Conservation (phyloP, 2,329 filamentous ascomycete species). For the Ophidiomyces ophidiicola region DNA sequence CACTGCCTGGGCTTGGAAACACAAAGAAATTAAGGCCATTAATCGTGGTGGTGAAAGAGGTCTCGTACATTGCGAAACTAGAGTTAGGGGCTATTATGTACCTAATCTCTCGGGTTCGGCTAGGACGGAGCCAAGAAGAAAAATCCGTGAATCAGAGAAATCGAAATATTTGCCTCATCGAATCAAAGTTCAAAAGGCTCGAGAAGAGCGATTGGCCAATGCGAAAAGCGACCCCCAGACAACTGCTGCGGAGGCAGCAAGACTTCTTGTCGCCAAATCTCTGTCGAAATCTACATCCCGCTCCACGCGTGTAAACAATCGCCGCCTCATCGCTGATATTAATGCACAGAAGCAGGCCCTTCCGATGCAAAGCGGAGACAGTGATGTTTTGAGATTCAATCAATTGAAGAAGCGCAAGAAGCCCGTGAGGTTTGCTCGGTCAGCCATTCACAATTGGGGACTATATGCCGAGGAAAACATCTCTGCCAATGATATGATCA, state of each 20-base stretch:
- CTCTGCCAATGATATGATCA: slow-evolving; percentile 96
- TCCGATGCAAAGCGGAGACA: slow-evolving; percentile 59
- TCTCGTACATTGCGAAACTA: slow-evolving; percentile 40
- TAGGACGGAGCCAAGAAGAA: slow-evolving; percentile 84
- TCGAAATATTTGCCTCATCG: slow-evolving; percentile 96
- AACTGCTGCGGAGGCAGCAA: slow-evolving; percentile 57
- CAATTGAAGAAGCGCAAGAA: slow-evolving; percentile 99
- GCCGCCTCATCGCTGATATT: slow-evolving; percentile 84
- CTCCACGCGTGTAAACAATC: slow-evolving; percentile 89
- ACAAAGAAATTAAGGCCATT: slow-evolving; percentile 59
- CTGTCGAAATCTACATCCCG: slow-evolving; percentile 81
- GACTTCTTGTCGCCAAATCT: slow-evolving; percentile 65
- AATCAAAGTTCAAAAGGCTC: slow-evolving; percentile 83
- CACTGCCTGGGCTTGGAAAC: slow-evolving; percentile 56
- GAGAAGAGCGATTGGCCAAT: slow-evolving; percentile 75
- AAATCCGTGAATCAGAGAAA: slow-evolving; percentile 93
- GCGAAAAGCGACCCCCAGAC: slow-evolving; percentile 51
- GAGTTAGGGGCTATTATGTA: slow-evolving; percentile 63
- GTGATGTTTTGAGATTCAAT: slow-evolving; percentile 92
- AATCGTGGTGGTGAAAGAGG: slow-evolving; percentile 48
- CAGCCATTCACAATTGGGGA: slow-evolving; percentile 98
- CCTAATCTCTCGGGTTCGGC: slow-evolving; percentile 75
- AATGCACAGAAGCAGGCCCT: slow-evolving; percentile 79
- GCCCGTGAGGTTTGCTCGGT: slow-evolving; percentile 92
- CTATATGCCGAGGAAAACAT: slow-evolving; percentile 97